Evolutionary conservation across 345 rosid genomes (phyloP).

Genomic region (Moricandia moricandioides): DNA sequence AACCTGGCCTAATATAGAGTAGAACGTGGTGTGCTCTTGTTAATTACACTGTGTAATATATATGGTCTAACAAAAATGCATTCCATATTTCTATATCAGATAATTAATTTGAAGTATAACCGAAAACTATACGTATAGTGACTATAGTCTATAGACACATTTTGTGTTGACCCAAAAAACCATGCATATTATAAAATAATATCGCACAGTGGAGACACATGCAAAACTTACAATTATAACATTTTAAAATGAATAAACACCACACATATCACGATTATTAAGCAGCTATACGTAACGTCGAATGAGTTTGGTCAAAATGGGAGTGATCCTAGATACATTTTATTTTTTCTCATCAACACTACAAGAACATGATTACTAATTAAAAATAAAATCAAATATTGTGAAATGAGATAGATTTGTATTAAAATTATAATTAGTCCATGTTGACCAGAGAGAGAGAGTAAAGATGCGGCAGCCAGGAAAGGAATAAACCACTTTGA

Average conservation of each 20-base stretch:
- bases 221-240: neutral
- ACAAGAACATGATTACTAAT: neutral
- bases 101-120: neutral
- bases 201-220: neutral
- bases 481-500: conserved; percentile 33
- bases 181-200: neutral
- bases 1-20: neutral
- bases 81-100: neutral
- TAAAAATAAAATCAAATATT: neutral
- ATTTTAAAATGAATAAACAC: neutral
- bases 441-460: conserved; percentile 14
- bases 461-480: conserved; percentile 17
- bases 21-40: neutral
- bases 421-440: neutral
- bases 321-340: neutral
- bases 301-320: neutral
- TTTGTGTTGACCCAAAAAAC: neutral
- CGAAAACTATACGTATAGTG: neutral
- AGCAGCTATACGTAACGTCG: neutral
- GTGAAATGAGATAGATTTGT: neutral
- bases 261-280: neutral
- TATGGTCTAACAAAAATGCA: neutral
- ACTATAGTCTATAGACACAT: no score
- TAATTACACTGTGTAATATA: neutral
- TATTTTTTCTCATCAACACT: neutral